phyloP scores from a whole-genome alignment of 345 rosid genomes.

The Ceriops decandra region DNA sequence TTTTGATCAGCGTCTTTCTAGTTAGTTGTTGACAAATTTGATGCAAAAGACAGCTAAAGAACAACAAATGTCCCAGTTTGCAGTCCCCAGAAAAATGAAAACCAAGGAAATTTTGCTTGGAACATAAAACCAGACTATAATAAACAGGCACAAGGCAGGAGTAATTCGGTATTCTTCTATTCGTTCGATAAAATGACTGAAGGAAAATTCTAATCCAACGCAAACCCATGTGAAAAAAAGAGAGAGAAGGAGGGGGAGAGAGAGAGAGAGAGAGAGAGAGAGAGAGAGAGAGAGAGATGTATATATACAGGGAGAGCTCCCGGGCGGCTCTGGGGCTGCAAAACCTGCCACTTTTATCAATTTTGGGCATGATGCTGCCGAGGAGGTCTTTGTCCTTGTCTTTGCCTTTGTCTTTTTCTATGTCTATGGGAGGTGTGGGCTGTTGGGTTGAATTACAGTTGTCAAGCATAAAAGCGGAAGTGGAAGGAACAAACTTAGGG shows the following conservation, averaged over 20 bases:
- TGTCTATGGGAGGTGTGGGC: not conserved
- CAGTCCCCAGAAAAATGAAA: no score
- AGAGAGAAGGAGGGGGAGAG: no score
- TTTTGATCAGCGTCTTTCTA: no score
- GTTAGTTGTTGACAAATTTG: no score
- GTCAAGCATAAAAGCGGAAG: slow-evolving; percentile 43
- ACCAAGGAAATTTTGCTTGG: not conserved
- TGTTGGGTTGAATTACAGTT: slow-evolving; percentile 12
- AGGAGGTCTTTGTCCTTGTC: not conserved
- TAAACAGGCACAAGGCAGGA: not conserved
- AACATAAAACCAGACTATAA: no score
- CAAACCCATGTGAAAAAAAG: not conserved
- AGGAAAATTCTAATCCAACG: not conserved
- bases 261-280: not conserved
- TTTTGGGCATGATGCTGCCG: slow-evolving; percentile 48
- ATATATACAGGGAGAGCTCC: slow-evolving; percentile 81
- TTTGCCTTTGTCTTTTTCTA: slow-evolving; percentile 26
- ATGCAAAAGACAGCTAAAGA: no score
- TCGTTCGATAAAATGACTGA: slow-evolving; percentile 2
- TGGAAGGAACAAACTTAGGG: slow-evolving; percentile 16
- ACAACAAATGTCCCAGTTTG: no score
- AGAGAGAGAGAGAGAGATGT: not conserved
- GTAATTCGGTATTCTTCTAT: not conserved
- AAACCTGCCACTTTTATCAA: slow-evolving; percentile 87
- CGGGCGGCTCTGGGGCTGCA: slow-evolving; percentile 99